Percentiles rank a stretch among this genome's conserved stretches.
Conservation (phyloP, 2,329 filamentous ascomycete species). For the Aspergillus pseudoviridinutans region DNA sequence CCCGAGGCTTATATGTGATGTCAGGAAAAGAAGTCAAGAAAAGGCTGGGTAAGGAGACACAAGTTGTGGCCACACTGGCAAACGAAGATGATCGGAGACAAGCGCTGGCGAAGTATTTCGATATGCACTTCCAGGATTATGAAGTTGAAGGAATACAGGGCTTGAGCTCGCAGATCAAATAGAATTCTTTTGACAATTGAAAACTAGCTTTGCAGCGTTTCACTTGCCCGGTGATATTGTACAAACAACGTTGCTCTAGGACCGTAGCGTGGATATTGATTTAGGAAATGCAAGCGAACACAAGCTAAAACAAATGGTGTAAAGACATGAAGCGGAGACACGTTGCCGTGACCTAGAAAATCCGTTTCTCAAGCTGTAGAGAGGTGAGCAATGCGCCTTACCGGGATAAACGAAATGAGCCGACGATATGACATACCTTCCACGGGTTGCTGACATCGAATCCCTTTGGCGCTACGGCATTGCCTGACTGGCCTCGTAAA, state of each 20-base stretch:
- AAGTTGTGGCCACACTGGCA: constrained; percentile 44
- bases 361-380: constrained; percentile 38
- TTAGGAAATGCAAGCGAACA: constrained; percentile 14
- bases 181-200: constrained; percentile 7
- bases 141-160: constrained; percentile 52
- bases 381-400: constrained; percentile 18
- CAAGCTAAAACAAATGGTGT: constrained; percentile 17
- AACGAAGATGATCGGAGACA: constrained; percentile 53
- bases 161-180: constrained; percentile 45
- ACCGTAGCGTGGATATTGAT: constrained; percentile 17
- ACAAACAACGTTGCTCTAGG: constrained; percentile 17
- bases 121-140: constrained; percentile 48
- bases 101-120: constrained; percentile 51
- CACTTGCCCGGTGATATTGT: constrained; percentile 13
- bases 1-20: constrained; percentile 53
- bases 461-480: constrained; percentile 54
- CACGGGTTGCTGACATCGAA: constrained; percentile 66
- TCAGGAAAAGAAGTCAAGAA: constrained; percentile 51
- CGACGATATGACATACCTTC: constrained; percentile 50
- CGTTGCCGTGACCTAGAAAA: constrained; percentile 29
- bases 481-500: constrained; percentile 59
- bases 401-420: neutral
- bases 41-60: constrained; percentile 50
- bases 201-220: constrained; percentile 6
- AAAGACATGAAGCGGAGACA: constrained; percentile 19